Base-by-base conservation (phyloP, 208 protist genomes). In the Phytomonas francai region DNA sequence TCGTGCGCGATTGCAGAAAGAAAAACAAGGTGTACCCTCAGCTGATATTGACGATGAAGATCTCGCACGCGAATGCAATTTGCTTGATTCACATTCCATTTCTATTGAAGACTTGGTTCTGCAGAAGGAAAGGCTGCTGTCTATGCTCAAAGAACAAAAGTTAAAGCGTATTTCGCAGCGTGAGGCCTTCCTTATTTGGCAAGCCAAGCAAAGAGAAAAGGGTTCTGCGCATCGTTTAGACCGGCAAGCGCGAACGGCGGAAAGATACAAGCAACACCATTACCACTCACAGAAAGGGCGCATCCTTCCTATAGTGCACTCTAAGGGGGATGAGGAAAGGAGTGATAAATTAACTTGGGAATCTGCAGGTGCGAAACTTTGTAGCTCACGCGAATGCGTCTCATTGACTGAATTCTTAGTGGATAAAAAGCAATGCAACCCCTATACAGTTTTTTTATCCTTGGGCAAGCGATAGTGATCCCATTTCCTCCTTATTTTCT, bases 161-260 rank as follows among this genome's bases (percentile, higher is more conserved):
- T 32, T 75, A 57, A 75, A 79, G 36, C 76, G 89, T 29, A 81
- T 91, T 68, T 78, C 83, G 0, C 74, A 79, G 16, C 76, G 83
- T 12, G 87, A 92, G 68, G 87, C 89, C 1, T 94, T 94, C 73
- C 54, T 92, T 7, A 73, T 83, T 56, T 95, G 89, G 87, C 89
- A 95, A 58, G 77, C 85, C 1, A 85, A 85, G 0, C 89, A 95
- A 71, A 80, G 89, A 7, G 89, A 95, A 54, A 95, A 95, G 51
- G 87, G 89, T 7, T 80, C 89, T 14, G 89, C 89, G 5, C 79
- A 91, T 51, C 84, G 89, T 29, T 74, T 95, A 25, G 63, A 82
- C 1, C 81, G 85, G 0, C 84, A 90, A 59, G 71, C 87, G 0
- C 77, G 79, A 59, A 91, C 76, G 42, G 77, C 85, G 8, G 86